Base-by-base conservation (phyloP, 177 flowering plant species). In the Tripterygium wilfordii region DNA sequence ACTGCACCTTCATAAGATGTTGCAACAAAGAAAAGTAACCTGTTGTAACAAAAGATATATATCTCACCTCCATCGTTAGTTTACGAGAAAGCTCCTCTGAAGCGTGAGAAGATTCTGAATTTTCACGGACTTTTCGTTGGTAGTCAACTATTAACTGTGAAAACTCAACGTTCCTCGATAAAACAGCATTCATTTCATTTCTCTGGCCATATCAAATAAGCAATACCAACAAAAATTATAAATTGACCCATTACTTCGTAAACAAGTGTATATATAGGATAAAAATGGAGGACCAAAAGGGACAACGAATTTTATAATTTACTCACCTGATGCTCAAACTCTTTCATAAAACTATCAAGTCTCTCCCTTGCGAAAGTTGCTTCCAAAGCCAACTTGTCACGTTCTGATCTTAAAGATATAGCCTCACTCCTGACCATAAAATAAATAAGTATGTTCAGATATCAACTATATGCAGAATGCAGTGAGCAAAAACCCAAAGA, bases 131-230 rank as follows among this genome's bases (percentile, higher is more conserved):
- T 69, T 71, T 82, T 21, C 67, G 58, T 54, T 92, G 96, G 54
- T 88, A 76, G 44, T 82, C 94, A 62, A 86, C 67, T 18, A 92
- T 69, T 52, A 92, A 45, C 64, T 78, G 91, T 1, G 96, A 78
- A 38, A 92, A 84, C 71, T 92, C 96, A 31, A 86, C 81, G 60
- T 92, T 92, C 65, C 96, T 75, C 5, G 79, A 70, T 10, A 69
- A 56, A 47, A 92, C 55, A 13, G 72, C 72, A 64, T 74, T 80
- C 6, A 27, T 61, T 64, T 92, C 92, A 22, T 45, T 70, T 67
- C 77, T 80, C 92, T 88, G 75, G 27, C 17, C 18, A 48, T 2
- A 24, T 16, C 32, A 57, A 50, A 9, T 1, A 16, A 26, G 33
- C 14, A 14, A 7, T 10, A 8, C 8, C 20, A 18, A 18, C 5